phyloP scores from a whole-genome alignment of 371 early-diverging fungal genomes.

The Dentiscutata heterogama region DNA sequence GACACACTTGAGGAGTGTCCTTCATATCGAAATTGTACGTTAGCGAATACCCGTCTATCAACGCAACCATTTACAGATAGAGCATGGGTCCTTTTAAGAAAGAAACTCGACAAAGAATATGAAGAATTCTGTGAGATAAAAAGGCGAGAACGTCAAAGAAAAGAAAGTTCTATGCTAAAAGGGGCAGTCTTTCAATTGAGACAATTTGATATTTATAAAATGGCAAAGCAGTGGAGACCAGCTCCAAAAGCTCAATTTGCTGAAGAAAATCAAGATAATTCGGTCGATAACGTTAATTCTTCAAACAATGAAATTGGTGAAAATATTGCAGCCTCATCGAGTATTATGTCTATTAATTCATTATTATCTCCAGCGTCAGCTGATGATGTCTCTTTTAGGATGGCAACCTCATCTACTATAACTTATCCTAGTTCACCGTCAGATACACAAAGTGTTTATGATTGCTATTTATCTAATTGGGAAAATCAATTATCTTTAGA shows the following conservation, averaged over 20 bases:
- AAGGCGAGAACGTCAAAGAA: background rate
- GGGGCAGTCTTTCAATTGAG: background rate
- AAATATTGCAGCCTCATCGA: too few species aligned
- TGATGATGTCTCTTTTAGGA: too few species aligned
- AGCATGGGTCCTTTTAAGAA: constrained; percentile 23
- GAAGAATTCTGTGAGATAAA: background rate
- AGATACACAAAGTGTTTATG: too few species aligned
- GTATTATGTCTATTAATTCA: too few species aligned
- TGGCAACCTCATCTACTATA: too few species aligned
- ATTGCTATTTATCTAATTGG: too few species aligned
- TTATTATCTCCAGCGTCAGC: too few species aligned
- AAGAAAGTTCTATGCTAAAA: background rate
- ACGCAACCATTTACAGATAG: constrained; percentile 22
- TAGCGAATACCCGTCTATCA: background rate
- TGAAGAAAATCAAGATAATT: too few species aligned
- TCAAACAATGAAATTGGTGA: too few species aligned
- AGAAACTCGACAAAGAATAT: constrained; percentile 26
- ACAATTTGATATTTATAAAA: constrained; percentile 28
- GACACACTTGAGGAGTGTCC: background rate
- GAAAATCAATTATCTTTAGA: too few species aligned
- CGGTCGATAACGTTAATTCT: too few species aligned
- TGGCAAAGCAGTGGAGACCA: background rate
- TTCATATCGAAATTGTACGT: background rate
- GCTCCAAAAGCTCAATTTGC: background rate
- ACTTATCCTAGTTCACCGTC: too few species aligned